Evolutionary conservation across 176 grass and related monocot species (phyloP).

Genomic region (Dendrocalamus sinicus): DNA sequence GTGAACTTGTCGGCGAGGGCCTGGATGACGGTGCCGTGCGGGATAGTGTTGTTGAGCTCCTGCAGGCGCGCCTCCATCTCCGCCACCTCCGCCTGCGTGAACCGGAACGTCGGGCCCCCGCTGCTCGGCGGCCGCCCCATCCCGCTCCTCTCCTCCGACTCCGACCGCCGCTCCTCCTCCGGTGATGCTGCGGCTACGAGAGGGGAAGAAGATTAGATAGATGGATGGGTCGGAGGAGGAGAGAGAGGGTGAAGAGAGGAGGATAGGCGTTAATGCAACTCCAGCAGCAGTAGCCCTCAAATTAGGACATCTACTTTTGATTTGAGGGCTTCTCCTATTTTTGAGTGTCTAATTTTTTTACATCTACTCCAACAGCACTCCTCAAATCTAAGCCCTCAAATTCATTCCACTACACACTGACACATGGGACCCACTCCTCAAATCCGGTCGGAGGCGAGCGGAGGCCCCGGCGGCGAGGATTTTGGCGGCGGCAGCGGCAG

Average conservation of each 20-base stretch:
- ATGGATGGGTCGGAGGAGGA: background rate
- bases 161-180: background rate
- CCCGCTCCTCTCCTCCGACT: background rate
- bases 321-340: too few relatives aligned
- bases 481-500: too few relatives aligned
- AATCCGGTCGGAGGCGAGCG: too few relatives aligned
- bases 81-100: slow-evolving; percentile 79
- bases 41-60: slow-evolving; percentile 77
- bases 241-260: background rate
- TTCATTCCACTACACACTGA: too few relatives aligned
- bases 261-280: slow-evolving; percentile 11
- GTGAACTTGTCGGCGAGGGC: slow-evolving; percentile 87
- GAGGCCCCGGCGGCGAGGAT: too few relatives aligned
- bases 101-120: slow-evolving; percentile 79
- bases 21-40: slow-evolving; percentile 60
- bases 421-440: too few relatives aligned
- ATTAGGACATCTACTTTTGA: too few relatives aligned
- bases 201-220: slow-evolving; percentile 16
- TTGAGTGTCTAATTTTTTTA: too few relatives aligned
- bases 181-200: background rate
- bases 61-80: slow-evolving; percentile 91
- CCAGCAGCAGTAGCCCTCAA: too few relatives aligned
- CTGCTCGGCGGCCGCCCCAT: slow-evolving; percentile 86
- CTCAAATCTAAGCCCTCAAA: too few relatives aligned
- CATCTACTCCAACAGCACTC: too few relatives aligned